These are phyloP conservation scores for Yarrowia yakushimensis DNA, from an alignment of 805 yeast genomes.

Conservation along the genomic window DNA sequence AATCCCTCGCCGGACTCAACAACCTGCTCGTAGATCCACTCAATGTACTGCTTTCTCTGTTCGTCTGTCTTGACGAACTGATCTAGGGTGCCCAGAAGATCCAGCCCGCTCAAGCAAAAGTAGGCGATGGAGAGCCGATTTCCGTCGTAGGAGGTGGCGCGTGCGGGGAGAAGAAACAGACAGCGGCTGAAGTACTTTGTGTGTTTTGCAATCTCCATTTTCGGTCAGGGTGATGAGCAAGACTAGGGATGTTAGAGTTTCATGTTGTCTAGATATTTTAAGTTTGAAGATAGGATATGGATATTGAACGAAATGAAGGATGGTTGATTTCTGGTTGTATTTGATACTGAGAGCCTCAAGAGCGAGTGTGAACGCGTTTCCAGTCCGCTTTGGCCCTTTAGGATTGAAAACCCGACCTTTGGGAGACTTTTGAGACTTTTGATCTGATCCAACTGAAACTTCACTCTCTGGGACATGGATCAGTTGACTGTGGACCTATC, in stretches of 20 bases:
- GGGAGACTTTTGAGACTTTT: too few species aligned
- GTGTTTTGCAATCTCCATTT: constrained; percentile 24
- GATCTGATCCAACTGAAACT: too few species aligned
- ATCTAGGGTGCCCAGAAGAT: constrained; percentile 42
- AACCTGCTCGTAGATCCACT: constrained; percentile 50
- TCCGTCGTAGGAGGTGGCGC: constrained; percentile 61
- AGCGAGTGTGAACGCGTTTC: too few species aligned
- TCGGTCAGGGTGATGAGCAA: not conserved
- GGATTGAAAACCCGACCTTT: too few species aligned
- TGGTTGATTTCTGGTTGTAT: too few species aligned
- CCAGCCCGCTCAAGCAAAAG: constrained; percentile 63
- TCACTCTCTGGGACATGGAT: too few species aligned
- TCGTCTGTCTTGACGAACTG: constrained; percentile 34
- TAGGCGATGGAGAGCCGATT: constrained; percentile 66
- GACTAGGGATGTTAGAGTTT: not conserved
- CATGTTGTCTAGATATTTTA: not conserved
- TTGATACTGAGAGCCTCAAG: too few species aligned
- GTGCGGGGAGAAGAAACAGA: constrained; percentile 51
- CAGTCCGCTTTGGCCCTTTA: too few species aligned
- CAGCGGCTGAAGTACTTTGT: constrained; percentile 49
- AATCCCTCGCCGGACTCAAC: constrained; percentile 48
- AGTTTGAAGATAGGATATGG: not conserved
- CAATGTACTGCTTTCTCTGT: constrained; percentile 37
- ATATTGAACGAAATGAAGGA: too few species aligned
- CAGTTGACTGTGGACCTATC: too few species aligned